A percentile compares a stretch with the other conserved stretches of the same genome.
Conservation (phyloP, 768 basidiomycete species). For the Hysterangium stoloniferum region DNA sequence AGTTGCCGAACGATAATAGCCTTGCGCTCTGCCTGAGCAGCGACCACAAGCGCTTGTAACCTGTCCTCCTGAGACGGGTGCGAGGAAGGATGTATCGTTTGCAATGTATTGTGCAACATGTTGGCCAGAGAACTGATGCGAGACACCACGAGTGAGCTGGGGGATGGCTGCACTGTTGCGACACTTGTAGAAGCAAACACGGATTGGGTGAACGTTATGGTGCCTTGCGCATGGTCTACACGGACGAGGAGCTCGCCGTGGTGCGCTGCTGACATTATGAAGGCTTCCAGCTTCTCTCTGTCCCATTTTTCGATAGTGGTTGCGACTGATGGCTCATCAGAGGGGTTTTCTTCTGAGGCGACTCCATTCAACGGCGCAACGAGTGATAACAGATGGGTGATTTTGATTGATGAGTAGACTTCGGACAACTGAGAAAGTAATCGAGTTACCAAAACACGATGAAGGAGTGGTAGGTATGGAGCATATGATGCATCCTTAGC, state of each 20-base stretch:
- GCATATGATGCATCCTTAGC: constrained; percentile 51
- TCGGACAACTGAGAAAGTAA: constrained; percentile 87
- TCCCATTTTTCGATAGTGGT: neutral
- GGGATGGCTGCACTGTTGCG: constrained; percentile 56
- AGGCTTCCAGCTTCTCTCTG: constrained; percentile 73
- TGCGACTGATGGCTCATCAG: too few relatives aligned
- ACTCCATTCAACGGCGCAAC: constrained; percentile 61
- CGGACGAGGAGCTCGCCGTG: constrained; percentile 80
- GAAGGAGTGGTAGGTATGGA: constrained; percentile 82
- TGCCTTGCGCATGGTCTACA: constrained; percentile 82
- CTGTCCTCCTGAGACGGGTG: constrained; percentile 41
- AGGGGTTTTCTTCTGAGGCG: constrained; percentile 55
- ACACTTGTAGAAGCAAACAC: constrained; percentile 40
- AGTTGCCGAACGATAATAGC: constrained; percentile 71
- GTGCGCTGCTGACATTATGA: constrained; percentile 87
- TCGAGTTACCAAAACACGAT: constrained; percentile 85
- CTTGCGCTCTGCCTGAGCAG: constrained; percentile 68
- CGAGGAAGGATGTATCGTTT: constrained; percentile 39
- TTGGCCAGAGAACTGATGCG: constrained; percentile 70
- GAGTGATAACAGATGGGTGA: constrained; percentile 69
- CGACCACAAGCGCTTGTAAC: constrained; percentile 51
- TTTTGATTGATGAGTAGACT: constrained; percentile 82
- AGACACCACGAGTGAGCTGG: constrained; percentile 65
- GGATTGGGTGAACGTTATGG: constrained; percentile 78
- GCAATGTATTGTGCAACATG: constrained; percentile 65